Evolutionary conservation across 352 stramenopile species (phyloP).

Genomic region (Pythium brassicae): DNA sequence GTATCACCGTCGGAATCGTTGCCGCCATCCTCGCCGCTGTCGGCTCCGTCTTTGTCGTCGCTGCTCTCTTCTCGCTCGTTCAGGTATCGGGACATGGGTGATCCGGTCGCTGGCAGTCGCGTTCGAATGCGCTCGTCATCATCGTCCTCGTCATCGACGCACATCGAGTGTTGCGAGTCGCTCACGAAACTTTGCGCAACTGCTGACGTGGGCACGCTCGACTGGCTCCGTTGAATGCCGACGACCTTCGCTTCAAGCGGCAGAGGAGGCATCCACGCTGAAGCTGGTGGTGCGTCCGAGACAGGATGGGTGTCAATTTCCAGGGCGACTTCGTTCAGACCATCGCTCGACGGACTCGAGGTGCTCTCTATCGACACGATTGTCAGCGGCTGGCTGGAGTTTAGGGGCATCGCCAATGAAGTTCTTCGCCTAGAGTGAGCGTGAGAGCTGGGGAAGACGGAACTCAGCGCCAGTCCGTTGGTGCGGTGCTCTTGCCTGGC

Average conservation of each 20-base stretch:
- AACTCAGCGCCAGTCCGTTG: no score
- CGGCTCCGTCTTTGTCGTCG: background rate
- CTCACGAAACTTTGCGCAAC: constrained; percentile 1
- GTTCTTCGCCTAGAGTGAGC: no score
- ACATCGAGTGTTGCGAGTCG: constrained; percentile 2
- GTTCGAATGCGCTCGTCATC: background rate
- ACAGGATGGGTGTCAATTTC: no score
- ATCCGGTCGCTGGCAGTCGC: background rate
- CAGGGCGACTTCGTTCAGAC: no score
- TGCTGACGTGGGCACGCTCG: background rate
- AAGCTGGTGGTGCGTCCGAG: background rate
- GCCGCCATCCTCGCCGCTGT: background rate
- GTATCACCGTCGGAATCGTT: background rate
- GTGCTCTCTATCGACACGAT: no score
- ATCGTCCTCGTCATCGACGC: background rate
- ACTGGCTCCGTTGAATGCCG: background rate
- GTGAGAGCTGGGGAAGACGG: no score
- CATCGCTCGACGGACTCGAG: no score
- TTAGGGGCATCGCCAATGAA: no score
- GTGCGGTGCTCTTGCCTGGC: no score
- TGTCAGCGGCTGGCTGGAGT: no score
- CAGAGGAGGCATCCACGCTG: background rate
- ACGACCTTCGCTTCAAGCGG: background rate
- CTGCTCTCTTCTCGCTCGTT: background rate
- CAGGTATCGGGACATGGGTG: constrained; percentile 5